Evolutionary conservation across 164 flowering plant genomes (phyloP).

Genomic region (Chimonanthus salicifolius): DNA sequence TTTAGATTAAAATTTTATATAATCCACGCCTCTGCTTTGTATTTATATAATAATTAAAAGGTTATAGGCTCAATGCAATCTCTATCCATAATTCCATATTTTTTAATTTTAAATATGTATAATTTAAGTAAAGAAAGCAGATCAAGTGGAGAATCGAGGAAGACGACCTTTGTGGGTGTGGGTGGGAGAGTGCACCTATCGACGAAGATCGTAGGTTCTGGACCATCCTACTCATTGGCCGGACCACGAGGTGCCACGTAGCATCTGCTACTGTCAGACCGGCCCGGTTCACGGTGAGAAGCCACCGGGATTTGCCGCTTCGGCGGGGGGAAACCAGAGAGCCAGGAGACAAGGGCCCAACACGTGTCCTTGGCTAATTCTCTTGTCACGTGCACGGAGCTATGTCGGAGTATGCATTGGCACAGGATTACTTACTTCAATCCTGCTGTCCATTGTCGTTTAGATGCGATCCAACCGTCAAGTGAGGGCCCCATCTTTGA

Average conservation of each 20-base stretch:
- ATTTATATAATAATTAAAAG: neutral
- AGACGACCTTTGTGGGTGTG: neutral
- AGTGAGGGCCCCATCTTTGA: too few species aligned
- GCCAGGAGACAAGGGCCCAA: neutral
- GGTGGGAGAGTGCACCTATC: neutral
- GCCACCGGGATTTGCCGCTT: slow-evolving; percentile 1
- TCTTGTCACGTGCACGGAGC: too few species aligned
- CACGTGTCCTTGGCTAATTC: neutral
- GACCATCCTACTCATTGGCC: neutral
- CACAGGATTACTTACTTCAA: too few species aligned
- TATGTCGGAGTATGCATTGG: too few species aligned
- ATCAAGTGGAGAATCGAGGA: neutral
- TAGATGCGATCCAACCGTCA: too few species aligned
- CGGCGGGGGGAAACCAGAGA: neutral
- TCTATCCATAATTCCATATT: neutral
- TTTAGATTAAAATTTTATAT: too few species aligned
- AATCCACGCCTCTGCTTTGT: neutral
- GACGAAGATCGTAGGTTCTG: neutral
- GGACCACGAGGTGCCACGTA: neutral
- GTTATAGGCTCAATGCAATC: neutral
- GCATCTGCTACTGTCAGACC: neutral
- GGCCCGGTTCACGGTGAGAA: neutral
- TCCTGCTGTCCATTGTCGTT: too few species aligned
- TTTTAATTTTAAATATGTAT: too few species aligned
- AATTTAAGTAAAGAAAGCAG: neutral